Evolutionary conservation across 495 filamentous ascomycete genomes (phyloP).

Genomic region (Penicillium malachiteum): DNA sequence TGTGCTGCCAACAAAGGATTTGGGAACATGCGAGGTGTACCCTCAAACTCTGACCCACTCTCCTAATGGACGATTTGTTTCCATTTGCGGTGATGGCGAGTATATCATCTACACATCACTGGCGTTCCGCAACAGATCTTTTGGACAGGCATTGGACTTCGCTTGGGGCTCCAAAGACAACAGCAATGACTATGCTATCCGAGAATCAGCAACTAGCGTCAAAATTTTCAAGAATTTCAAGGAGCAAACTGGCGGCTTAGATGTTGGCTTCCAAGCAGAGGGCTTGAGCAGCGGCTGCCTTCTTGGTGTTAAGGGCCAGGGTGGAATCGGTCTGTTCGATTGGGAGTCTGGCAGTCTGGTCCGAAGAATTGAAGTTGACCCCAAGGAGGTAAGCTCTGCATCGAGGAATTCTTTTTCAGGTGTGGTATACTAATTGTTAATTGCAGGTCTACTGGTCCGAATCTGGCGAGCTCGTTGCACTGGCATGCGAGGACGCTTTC

Average conservation of each 20-base stretch:
- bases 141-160: slow-evolving; percentile 92
- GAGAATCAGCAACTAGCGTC: slow-evolving; percentile 88
- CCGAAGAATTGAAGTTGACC: slow-evolving; percentile 93
- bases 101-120: slow-evolving; percentile 98
- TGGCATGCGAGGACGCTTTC: slow-evolving; percentile 94
- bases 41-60: slow-evolving; percentile 92
- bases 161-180: slow-evolving; percentile 97
- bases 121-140: slow-evolving; percentile 96
- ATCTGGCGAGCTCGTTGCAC: slow-evolving; percentile 84
- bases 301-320: slow-evolving; percentile 92
- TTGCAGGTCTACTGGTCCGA: slow-evolving; percentile 92
- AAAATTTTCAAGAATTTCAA: slow-evolving; percentile 98
- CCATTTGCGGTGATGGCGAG: slow-evolving; percentile 95
- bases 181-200: slow-evolving; percentile 96
- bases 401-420: slow-evolving; percentile 6
- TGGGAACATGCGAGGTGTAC: slow-evolving; percentile 95
- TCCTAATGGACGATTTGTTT: slow-evolving; percentile 96
- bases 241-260: slow-evolving; percentile 81
- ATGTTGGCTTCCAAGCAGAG: slow-evolving; percentile 95
- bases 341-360: slow-evolving; percentile 90
- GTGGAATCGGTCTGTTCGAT: slow-evolving; percentile 93
- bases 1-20: slow-evolving; percentile 83
- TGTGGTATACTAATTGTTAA: slow-evolving; percentile 6
- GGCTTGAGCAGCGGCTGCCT: slow-evolving; percentile 86
- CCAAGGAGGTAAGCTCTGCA: slow-evolving; percentile 58